A percentile compares a stretch with the other conserved stretches of the same genome.
Conservation (phyloP, 2,329 filamentous ascomycete species). For the Coccinonectria pachysandricola region DNA sequence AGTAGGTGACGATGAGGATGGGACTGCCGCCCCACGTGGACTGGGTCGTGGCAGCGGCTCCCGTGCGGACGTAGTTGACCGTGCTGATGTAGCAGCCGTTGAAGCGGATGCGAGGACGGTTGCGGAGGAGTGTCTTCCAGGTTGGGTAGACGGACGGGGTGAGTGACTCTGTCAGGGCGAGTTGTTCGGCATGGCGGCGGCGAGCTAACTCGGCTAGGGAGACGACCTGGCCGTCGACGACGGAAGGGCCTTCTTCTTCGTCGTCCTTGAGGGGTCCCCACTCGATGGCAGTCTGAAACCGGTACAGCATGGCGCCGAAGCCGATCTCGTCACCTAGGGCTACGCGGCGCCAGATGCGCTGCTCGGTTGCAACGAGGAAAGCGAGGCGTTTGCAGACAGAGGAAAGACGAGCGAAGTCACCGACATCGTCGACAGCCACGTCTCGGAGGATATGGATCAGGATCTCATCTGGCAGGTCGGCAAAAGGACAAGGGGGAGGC, state of each 20-base stretch:
- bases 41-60: slow-evolving; percentile 59
- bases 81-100: slow-evolving; percentile 95
- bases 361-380: slow-evolving; percentile 73
- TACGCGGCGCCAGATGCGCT: slow-evolving; percentile 74
- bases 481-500: slow-evolving; percentile 69
- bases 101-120: slow-evolving; percentile 79
- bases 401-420: slow-evolving; percentile 63
- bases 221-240: slow-evolving; percentile 22
- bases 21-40: slow-evolving; percentile 68
- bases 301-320: slow-evolving; percentile 74
- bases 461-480: slow-evolving; percentile 71
- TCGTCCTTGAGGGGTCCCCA: slow-evolving; percentile 39
- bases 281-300: slow-evolving; percentile 53
- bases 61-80: slow-evolving; percentile 85
- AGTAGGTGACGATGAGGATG: slow-evolving; percentile 95
- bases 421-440: slow-evolving; percentile 64
- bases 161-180: slow-evolving; percentile 30
- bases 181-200: slow-evolving; percentile 22
- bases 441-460: slow-evolving; percentile 67
- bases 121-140: slow-evolving; percentile 65
- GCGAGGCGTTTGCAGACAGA: slow-evolving; percentile 81
- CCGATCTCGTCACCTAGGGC: slow-evolving; percentile 63
- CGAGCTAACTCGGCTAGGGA: slow-evolving; percentile 27
- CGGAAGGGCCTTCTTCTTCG: slow-evolving; percentile 21
- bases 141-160: slow-evolving; percentile 36